Evolutionary conservation across 2,329 filamentous ascomycete genomes (phyloP), one percentile per base, ranked within the genome.

Genomic region (Pezicula radicicola): DNA sequence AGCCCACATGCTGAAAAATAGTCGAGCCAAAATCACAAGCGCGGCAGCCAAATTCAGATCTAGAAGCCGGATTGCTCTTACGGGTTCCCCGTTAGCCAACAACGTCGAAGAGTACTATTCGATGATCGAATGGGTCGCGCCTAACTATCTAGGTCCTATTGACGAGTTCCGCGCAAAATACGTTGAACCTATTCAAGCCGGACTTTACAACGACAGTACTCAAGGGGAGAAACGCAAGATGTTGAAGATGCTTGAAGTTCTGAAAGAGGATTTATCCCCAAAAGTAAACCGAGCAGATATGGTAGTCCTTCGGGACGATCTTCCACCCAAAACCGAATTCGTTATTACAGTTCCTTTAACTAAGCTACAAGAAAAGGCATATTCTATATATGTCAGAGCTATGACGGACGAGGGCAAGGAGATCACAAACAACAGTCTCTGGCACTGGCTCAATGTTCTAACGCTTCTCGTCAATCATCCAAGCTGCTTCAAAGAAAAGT

Each of bases 41-140:
- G 75, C 80, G 6, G 81, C 85, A 18, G 72, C 72, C 2, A 67
- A 72, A 10, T 87, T 97, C 64, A 75, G 67, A 54, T 88, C 91
- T 0, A 80, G 74, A 49, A 85, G 79, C 54, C 84, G 91, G 10
- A 88, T 97, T 57, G 92, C 91, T 6, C 75, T 97, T 55, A 96
- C 91, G 1, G 92, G 91, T 1, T 93, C 91, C 0, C 92, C 92
- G 1, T 74, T 97, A 48, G 85, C 89, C 4, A 97, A 96, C 64
- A 88, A 90, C 48, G 83, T 96, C 0, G 74, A 80, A 27, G 92
- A 97, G 61, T 96, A 96, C 63, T 91, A 86, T 63, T 74, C 84
- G n/a, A 89, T 96, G 82, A 87, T 96, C 52, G 81, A 92, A 56
- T 96, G 91, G 90, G 84, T 94, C 47, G 85, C 89, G 1, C 88